A percentile compares a stretch with the other conserved stretches of the same genome.
These are phyloP conservation scores for Eucalyptus grandis DNA, from an alignment of 345 rosid genomes.

Conservation along the genomic window DNA sequence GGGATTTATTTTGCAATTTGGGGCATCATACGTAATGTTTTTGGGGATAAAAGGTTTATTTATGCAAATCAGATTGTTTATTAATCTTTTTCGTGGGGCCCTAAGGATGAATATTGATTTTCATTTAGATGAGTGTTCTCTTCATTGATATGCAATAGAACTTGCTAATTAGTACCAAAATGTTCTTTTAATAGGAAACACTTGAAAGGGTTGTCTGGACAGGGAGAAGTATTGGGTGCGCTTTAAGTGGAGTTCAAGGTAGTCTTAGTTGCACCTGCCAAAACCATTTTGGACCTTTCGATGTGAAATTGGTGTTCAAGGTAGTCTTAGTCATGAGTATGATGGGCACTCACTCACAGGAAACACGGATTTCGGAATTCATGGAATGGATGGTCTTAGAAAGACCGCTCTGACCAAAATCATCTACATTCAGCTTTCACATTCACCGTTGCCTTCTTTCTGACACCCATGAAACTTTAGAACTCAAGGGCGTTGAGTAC, in stretches of 20 bases:
- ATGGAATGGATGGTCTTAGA: neutral
- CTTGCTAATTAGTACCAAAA: too few relatives aligned
- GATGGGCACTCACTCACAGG: neutral
- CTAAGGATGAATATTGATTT: too few relatives aligned
- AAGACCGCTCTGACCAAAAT: neutral
- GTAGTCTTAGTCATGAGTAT: neutral
- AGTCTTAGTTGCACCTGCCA: too few relatives aligned
- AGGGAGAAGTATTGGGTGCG: too few relatives aligned
- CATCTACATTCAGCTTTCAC: neutral
- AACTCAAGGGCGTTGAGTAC: neutral
- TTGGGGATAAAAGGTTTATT: neutral
- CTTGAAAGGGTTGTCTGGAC: too few relatives aligned
- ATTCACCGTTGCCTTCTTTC: neutral
- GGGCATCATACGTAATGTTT: neutral
- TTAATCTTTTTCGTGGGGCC: neutral
- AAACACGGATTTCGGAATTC: neutral
- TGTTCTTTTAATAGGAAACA: too few relatives aligned
- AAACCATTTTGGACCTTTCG: too few relatives aligned
- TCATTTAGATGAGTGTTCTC: too few relatives aligned
- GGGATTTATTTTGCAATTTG: neutral
- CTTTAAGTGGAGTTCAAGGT: too few relatives aligned
- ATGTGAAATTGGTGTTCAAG: too few relatives aligned
- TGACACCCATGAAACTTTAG: neutral
- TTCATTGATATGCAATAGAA: too few relatives aligned
- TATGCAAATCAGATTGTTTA: neutral